These are phyloP conservation scores for Ogataea pini DNA, from an alignment of 805 yeast species.

Conservation along the genomic window DNA sequence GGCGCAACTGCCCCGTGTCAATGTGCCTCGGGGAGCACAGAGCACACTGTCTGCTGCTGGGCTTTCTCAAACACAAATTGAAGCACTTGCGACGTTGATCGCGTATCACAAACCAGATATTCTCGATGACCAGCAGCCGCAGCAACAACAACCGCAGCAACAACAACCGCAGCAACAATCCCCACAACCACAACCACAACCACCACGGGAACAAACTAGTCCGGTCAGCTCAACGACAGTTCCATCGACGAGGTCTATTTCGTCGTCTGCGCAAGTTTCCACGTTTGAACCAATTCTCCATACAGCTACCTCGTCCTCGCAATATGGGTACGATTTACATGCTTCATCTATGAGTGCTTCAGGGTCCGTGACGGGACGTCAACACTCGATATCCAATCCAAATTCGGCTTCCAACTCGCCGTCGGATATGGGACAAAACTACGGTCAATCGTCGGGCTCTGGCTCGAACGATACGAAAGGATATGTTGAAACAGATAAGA, in stretches of 20 bases:
- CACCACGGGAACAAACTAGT: not conserved
- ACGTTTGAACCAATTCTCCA: conserved; percentile 15
- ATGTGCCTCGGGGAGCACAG: conserved; percentile 75
- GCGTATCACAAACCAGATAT: conserved; percentile 56
- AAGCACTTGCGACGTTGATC: conserved; percentile 68
- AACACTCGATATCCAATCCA: conserved; percentile 1
- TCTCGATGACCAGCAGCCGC: conserved; percentile 9
- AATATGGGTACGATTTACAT: not conserved
- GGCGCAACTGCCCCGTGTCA: conserved; percentile 48
- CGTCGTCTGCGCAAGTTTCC: conserved; percentile 16
- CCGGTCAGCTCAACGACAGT: not conserved
- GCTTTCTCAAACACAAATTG: conserved; percentile 66
- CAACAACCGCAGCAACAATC: not conserved
- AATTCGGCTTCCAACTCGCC: conserved; percentile 4
- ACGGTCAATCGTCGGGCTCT: not conserved
- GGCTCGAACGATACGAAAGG: conserved; percentile 9
- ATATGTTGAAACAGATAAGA: conserved; percentile 58
- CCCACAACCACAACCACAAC: not conserved
- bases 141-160: not conserved
- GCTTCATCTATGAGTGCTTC: conserved; percentile 1
- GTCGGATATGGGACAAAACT: not conserved
- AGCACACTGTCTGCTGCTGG: conserved; percentile 65
- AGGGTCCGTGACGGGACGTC: conserved; percentile 2
- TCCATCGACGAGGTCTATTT: not conserved
- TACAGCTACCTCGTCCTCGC: not conserved